phyloP scores from a whole-genome alignment of 2,329 filamentous ascomycete genomes.

The Penicillium sp. region DNA sequence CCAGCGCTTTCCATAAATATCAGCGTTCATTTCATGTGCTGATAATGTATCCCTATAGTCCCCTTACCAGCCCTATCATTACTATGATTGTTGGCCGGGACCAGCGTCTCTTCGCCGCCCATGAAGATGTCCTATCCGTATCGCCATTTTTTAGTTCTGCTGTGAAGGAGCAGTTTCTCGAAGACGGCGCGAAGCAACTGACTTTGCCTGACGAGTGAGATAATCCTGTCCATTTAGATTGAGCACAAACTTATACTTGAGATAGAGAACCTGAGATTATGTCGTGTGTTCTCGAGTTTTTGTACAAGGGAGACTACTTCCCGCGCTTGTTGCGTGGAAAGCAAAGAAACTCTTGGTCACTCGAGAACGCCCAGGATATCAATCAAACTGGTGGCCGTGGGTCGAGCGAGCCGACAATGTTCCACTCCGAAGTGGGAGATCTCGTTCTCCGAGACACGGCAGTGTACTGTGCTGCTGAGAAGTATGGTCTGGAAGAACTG shows the following conservation, averaged over 20 bases:
- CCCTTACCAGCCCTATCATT: constrained; percentile 71
- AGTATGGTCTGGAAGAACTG: constrained; percentile 87
- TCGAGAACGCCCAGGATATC: constrained; percentile 68
- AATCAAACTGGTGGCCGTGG: constrained; percentile 59
- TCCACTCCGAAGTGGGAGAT: constrained; percentile 70
- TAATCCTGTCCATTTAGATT: not conserved
- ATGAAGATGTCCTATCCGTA: constrained; percentile 85
- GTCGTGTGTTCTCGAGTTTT: constrained; percentile 89
- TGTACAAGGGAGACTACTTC: constrained; percentile 96
- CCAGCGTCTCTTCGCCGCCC: constrained; percentile 87
- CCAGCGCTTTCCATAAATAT: not conserved
- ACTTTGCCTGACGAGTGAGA: constrained; percentile 65
- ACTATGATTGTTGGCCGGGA: constrained; percentile 82
- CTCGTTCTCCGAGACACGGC: constrained; percentile 87
- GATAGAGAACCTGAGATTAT: constrained; percentile 84
- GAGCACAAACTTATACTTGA: constrained; percentile 3
- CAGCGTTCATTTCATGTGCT: not conserved
- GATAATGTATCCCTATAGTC: constrained; percentile 33
- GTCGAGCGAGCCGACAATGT: constrained; percentile 73
- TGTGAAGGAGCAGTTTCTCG: constrained; percentile 70
- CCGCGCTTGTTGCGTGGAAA: constrained; percentile 85
- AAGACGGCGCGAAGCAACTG: constrained; percentile 71
- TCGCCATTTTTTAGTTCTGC: constrained; percentile 79
- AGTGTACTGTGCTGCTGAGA: constrained; percentile 89
- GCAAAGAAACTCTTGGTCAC: constrained; percentile 81